A percentile compares a stretch with the other conserved stretches of the same genome.
Conservation (phyloP, 306 rosid species). For the Hippophae gyantsensis region DNA sequence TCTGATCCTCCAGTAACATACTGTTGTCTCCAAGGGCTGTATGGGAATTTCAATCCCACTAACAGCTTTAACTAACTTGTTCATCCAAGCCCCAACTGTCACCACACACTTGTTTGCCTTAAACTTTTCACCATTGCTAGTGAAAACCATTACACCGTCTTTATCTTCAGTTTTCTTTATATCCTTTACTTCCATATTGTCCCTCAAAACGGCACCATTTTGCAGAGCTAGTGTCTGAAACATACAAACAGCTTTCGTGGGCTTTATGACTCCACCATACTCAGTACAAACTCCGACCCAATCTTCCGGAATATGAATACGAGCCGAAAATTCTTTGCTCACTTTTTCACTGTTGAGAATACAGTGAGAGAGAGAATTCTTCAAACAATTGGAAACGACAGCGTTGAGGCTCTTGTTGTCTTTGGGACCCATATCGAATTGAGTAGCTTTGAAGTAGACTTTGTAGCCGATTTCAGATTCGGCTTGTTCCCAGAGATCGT, state of each 20-base stretch:
- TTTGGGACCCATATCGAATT: conserved; percentile 48
- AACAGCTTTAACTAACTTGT: conserved; percentile 48
- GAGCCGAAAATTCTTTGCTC: conserved; percentile 34
- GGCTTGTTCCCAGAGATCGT: conserved; percentile 52
- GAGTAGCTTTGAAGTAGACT: conserved; percentile 55
- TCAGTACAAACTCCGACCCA: conserved; percentile 47
- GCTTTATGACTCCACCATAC: conserved; percentile 66
- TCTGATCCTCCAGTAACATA: conserved; percentile 66
- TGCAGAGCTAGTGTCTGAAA: conserved; percentile 53
- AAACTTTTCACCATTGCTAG: conserved; percentile 33
- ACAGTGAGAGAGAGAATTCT: conserved; percentile 13
- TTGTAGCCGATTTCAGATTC: conserved; percentile 56
- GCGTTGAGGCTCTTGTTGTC: conserved; percentile 18
- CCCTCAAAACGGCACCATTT: conserved; percentile 54
- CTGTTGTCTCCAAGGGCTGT: conserved; percentile 46
- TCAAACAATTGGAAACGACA: conserved; percentile 29
- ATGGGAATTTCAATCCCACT: conserved; percentile 53
- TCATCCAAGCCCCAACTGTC: conserved; percentile 75
- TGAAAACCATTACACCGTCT: conserved; percentile 30
- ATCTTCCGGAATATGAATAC: conserved; percentile 43
- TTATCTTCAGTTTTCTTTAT: conserved; percentile 19
- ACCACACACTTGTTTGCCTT: conserved; percentile 66
- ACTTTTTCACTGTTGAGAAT: conserved; percentile 25
- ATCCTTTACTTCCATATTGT: conserved; percentile 42
- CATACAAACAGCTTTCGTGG: conserved; percentile 88